Base-by-base conservation (phyloP, 1,139 yeast genomes). In the Magnusiomyces paraingens region DNA sequence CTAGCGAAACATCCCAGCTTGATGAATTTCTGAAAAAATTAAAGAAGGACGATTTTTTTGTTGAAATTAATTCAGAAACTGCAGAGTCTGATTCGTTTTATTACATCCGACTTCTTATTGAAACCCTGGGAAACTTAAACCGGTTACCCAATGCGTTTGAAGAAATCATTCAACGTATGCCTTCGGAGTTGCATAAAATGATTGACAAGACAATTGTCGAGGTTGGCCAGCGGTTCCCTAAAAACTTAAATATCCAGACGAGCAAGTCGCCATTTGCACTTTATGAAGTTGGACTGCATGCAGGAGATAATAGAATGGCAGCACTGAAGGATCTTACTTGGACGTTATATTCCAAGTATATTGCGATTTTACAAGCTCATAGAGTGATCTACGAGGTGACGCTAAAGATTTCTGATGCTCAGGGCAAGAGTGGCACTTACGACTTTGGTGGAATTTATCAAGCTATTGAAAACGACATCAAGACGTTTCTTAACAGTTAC, bases 251-350 rank as follows among this genome's bases (percentile, higher is more conserved):
- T 21, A 8, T 46, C 3, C 15, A 52, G 2, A 11, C 39, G 3
- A 42, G 53, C 12, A 55, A 55, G 38, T 45, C 54, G 4, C 55
- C 57, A 14, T 55, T 51, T 41, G 53, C 53, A 8, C 29, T 50
- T 46, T 55, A 60, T 50, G 65, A 66, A 51, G 59, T 64, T 54
- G 66, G 66, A 2, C 52, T 59, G 26, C 48, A 53, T 44, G 61
- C 47, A 36, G 74, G 72, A 52, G 86, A 83, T 57, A 69, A 79
- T 22, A 73, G 83, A 14, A 81, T 85, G 0, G 67, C 78, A 0
- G 75, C 87, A 0, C 72, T 88, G 46, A 82, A 83, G 60, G 91
- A 86, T 60, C 73, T 88, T 50, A 86, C 86, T 61, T 82, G 87
- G 66, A 76, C 82, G 1, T 73, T 87, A 10, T 88, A 86, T 62